A percentile compares a stretch with the other conserved stretches of the same genome.
Conservation (phyloP, 192 early-diverging fungal genomes). For the Backusella liffmaniae region DNA sequence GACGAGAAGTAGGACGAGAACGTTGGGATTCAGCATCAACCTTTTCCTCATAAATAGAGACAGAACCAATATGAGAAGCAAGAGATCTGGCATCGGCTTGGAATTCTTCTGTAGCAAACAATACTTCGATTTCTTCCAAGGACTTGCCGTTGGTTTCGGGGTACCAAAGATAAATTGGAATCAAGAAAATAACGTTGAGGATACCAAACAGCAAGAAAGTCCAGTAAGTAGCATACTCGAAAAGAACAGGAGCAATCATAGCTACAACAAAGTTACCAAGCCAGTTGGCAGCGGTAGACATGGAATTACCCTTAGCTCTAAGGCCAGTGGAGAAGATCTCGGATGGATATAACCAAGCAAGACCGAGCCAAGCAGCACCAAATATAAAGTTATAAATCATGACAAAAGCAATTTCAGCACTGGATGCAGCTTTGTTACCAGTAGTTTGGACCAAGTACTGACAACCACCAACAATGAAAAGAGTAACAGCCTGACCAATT, state of each 20-base stretch:
- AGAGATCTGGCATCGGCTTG: slow-evolving; percentile 30
- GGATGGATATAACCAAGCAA: slow-evolving; percentile 78
- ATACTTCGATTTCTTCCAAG: slow-evolving; percentile 58
- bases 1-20: slow-evolving; percentile 21
- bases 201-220: slow-evolving; percentile 61
- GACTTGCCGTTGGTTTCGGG: slow-evolving; percentile 85
- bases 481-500: slow-evolving; percentile 27
- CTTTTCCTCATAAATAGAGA: slow-evolving; percentile 25
- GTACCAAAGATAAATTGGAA: slow-evolving; percentile 61
- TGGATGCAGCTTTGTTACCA: slow-evolving; percentile 17
- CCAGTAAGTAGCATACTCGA: slow-evolving; percentile 54
- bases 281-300: slow-evolving; percentile 82
- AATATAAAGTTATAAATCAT: slow-evolving; percentile 67
- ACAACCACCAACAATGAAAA: slow-evolving; percentile 30
- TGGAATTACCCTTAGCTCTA: slow-evolving; percentile 73
- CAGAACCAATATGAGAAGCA: slow-evolving; percentile 30
- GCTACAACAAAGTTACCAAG: slow-evolving; percentile 72
- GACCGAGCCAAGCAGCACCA: slow-evolving; percentile 80
- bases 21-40: slow-evolving; percentile 28
- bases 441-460: slow-evolving; percentile 21
- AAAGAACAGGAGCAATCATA: slow-evolving; percentile 63
- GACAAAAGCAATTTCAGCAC: slow-evolving; percentile 47
- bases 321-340: slow-evolving; percentile 81
- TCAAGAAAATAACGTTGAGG: slow-evolving; percentile 48
- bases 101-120: slow-evolving; percentile 31